These are phyloP conservation scores for Ogataea hybrid DNA, from an alignment of 1,139 yeast species.

Conservation along the genomic window DNA sequence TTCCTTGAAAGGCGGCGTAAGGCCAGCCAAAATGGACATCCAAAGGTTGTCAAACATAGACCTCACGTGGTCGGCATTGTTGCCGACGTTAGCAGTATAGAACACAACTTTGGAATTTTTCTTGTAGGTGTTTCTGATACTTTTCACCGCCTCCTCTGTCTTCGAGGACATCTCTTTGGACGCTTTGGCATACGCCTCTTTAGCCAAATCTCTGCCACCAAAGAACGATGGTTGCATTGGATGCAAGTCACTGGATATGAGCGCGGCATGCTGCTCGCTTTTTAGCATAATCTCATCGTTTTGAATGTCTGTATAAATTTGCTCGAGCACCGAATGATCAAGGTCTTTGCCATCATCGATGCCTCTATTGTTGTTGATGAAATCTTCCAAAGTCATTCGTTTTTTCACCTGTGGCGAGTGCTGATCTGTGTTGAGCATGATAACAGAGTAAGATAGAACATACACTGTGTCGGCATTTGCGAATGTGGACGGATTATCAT, in stretches of 20 bases:
- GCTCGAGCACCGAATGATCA: conserved; percentile 67
- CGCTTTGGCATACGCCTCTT: conserved; percentile 90
- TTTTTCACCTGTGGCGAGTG: conserved; percentile 85
- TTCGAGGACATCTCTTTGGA: conserved; percentile 89
- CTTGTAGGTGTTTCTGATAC: conserved; percentile 52
- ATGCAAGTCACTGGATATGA: conserved; percentile 61
- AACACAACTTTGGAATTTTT: conserved; percentile 34
- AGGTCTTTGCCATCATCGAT: conserved; percentile 89
- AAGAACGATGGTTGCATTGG: conserved; percentile 52
- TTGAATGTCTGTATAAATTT: conserved; percentile 74
- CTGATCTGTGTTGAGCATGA: conserved; percentile 90
- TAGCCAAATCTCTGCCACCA: conserved; percentile 69
- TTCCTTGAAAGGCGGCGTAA: conserved; percentile 91
- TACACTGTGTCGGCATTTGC: conserved; percentile 95
- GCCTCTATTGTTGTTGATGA: conserved; percentile 84
- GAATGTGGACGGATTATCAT: conserved; percentile 82
- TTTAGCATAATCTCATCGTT: conserved; percentile 83
- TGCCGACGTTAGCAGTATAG: conserved; percentile 47
- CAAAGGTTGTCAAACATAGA: conserved; percentile 93
- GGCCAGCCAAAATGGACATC: conserved; percentile 96
- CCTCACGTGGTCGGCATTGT: conserved; percentile 85
- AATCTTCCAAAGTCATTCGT: conserved; percentile 86
- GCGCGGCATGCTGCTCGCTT: conserved; percentile 93
- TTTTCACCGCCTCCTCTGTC: conserved; percentile 81
- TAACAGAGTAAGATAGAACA: conserved; percentile 86